Evolutionary conservation across 345 rosid genomes (phyloP).

Genomic region (Arabis hirsuta): DNA sequence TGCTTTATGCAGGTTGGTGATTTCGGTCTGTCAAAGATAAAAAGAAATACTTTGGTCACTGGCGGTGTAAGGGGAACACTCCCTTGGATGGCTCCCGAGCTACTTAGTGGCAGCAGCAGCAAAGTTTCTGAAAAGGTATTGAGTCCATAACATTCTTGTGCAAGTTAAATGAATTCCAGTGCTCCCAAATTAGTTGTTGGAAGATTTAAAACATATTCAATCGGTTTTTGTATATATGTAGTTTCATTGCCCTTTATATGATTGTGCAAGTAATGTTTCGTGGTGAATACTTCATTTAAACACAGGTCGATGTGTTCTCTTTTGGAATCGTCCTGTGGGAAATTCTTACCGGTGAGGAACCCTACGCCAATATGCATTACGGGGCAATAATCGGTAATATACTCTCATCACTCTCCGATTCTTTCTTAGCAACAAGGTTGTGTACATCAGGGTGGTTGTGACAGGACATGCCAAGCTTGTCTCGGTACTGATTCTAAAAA

Average conservation of each 20-base stretch:
- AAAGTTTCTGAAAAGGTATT: conserved; percentile 89
- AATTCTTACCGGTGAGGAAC: conserved; percentile 92
- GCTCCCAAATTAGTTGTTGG: conserved; percentile 21
- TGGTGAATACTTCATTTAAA: conserved; percentile 29
- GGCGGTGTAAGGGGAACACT: conserved; percentile 90
- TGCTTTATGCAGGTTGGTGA: conserved; percentile 70
- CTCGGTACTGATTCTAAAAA: neutral
- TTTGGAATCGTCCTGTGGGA: conserved; percentile 91
- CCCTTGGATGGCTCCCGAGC: conserved; percentile 95
- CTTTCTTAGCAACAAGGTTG: conserved; percentile 16
- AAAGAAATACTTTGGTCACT: conserved; percentile 79
- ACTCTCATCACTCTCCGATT: neutral
- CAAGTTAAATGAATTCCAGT: conserved; percentile 2
- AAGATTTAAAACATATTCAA: neutral
- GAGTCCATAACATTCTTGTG: conserved; percentile 23
- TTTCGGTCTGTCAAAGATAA: conserved; percentile 87
- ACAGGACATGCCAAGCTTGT: neutral
- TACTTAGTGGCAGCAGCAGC: conserved; percentile 78
- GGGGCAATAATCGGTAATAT: conserved; percentile 84
- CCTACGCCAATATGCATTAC: conserved; percentile 86
- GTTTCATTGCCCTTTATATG: conserved; percentile 6
- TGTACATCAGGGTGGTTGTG: neutral
- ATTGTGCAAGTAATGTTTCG: conserved; percentile 18
- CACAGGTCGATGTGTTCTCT: conserved; percentile 84
- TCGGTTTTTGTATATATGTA: neutral